These are phyloP conservation scores for Sporisorium iseilematis-ciliati DNA, from an alignment of 1,284 basidiomycete genomes.

Conservation along the genomic window DNA sequence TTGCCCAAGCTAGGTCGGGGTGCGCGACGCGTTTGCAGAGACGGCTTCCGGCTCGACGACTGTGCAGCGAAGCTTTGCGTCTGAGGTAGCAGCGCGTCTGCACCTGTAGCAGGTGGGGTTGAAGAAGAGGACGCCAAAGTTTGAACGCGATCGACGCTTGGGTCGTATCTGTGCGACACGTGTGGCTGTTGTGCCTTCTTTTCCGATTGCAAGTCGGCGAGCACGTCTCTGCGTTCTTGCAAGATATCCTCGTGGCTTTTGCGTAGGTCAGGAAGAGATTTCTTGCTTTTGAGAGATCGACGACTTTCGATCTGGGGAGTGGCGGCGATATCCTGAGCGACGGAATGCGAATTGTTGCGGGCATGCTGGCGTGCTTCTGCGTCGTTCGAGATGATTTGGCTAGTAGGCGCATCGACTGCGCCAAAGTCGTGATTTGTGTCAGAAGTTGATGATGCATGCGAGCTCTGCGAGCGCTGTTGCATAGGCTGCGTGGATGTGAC, in stretches of 20 bases:
- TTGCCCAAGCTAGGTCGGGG: conserved; percentile 28
- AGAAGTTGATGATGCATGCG: neutral
- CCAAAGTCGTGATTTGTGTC: neutral
- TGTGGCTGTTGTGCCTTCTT: neutral
- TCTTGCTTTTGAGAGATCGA: conserved; percentile 68
- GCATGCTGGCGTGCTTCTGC: conserved; percentile 32
- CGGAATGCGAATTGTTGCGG: conserved; percentile 57
- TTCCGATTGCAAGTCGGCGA: conserved; percentile 12
- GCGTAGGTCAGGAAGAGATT: conserved; percentile 88
- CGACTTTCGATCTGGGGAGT: conserved; percentile 35
- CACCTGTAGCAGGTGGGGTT: neutral
- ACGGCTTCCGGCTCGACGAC: conserved; percentile 8
- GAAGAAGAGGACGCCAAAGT: neutral
- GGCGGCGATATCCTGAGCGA: conserved; percentile 38
- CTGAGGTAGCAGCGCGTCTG: neutral
- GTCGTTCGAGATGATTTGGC: conserved; percentile 9
- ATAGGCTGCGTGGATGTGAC: neutral
- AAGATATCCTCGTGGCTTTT: conserved; percentile 72
- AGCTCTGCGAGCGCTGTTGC: neutral
- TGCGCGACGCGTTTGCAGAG: conserved; percentile 27
- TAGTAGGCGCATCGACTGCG: neutral
- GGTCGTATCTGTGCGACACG: neutral
- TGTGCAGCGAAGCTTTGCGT: neutral
- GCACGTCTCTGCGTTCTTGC: conserved; percentile 52
- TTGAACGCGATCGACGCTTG: conserved; percentile 2